A percentile compares a stretch with the other conserved stretches of the same genome.
Evolutionary conservation across 805 yeast genomes (phyloP).

Genomic region (Nakazawaea molendinolei): DNA sequence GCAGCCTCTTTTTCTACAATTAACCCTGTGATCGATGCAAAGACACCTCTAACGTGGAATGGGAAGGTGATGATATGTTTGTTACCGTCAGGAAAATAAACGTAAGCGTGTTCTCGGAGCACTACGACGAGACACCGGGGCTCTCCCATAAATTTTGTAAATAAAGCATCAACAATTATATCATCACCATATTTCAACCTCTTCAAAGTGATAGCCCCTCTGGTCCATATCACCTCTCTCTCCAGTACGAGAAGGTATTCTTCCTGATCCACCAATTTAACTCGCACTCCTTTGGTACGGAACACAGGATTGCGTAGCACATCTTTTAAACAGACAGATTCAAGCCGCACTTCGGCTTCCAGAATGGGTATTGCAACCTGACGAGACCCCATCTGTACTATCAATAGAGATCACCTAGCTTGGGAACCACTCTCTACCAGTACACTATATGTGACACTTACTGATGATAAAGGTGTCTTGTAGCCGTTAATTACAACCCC

Average conservation of each 20-base stretch:
- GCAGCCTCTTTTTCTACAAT: constrained; percentile 45
- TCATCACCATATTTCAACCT: constrained; percentile 43
- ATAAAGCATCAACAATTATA: constrained; percentile 50
- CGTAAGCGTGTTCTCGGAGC: constrained; percentile 49
- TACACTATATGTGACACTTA: too few relatives aligned
- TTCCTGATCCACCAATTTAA: constrained; percentile 20
- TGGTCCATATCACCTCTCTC: constrained; percentile 39
- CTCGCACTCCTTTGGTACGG: constrained; percentile 14
- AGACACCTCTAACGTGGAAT: constrained; percentile 51
- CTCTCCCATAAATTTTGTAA: constrained; percentile 39
- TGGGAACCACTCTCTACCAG: too few relatives aligned
- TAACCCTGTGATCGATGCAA: constrained; percentile 63
- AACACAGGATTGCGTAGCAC: constrained; percentile 1
- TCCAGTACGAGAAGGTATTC: constrained; percentile 30
- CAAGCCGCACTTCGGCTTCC: too few relatives aligned
- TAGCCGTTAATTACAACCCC: too few relatives aligned
- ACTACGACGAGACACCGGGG: constrained; percentile 52
- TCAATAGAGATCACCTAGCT: too few relatives aligned
- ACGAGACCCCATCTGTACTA: too few relatives aligned
- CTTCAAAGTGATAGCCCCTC: constrained; percentile 43
- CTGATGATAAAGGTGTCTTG: too few relatives aligned
- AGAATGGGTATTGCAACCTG: too few relatives aligned
- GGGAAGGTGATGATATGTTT: constrained; percentile 62
- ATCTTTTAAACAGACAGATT: background rate
- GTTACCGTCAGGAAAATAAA: constrained; percentile 57